phyloP scores from a whole-genome alignment of 495 filamentous ascomycete genomes.

The Paragyromitra xinjiangensis region DNA sequence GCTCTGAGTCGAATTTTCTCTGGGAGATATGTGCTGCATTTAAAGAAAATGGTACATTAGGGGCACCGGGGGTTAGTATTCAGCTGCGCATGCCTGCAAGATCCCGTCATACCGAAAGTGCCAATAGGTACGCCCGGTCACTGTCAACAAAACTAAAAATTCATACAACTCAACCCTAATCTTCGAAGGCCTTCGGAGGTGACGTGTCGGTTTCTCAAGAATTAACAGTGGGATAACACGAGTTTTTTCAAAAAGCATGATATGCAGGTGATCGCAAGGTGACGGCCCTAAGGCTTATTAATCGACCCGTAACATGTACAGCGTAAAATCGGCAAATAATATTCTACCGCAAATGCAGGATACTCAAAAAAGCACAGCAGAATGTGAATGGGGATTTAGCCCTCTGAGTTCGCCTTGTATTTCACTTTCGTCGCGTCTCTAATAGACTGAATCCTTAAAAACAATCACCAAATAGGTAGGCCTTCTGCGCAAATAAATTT shows the following conservation, averaged over 20 bases:
- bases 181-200: background rate
- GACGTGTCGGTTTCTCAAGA: background rate
- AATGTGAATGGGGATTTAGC: no score
- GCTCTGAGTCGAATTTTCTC: background rate
- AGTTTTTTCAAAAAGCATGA: background rate
- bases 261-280: background rate
- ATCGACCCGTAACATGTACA: background rate
- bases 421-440: background rate
- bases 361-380: no score
- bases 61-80: background rate
- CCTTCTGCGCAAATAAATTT: background rate
- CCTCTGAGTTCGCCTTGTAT: background rate
- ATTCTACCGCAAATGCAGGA: no score
- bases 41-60: slow-evolving; percentile 27
- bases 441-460: background rate
- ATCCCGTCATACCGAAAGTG: background rate
- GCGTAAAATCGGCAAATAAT: background rate
- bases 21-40: background rate
- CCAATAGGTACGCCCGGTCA: background rate
- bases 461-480: background rate
- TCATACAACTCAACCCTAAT: background rate
- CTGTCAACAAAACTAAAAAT: background rate
- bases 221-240: background rate
- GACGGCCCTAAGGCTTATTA: background rate
- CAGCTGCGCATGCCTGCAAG: background rate